These are phyloP conservation scores for Monosporascus sp. DNA, from an alignment of 2,329 filamentous ascomycete genomes.

Conservation along the genomic window DNA sequence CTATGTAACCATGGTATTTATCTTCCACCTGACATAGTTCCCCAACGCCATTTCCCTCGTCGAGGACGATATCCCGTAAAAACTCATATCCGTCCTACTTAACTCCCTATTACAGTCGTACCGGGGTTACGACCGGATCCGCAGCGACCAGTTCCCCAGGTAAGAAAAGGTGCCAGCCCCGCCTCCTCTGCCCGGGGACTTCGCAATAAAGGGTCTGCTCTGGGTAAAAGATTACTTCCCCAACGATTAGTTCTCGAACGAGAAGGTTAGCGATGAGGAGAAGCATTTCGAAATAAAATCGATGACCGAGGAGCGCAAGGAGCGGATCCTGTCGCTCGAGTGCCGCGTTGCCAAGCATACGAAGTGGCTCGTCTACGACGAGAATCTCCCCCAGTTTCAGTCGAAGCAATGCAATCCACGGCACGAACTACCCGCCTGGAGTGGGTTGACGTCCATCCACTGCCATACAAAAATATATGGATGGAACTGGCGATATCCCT, in stretches of 20 bases:
- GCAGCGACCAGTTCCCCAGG: constrained; percentile 40
- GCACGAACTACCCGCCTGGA: too few species aligned
- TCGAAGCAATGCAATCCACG: too few species aligned
- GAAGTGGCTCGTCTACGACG: constrained; percentile 43
- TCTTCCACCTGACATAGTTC: constrained; percentile 39
- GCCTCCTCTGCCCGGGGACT: constrained; percentile 64
- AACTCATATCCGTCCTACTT: constrained; percentile 34
- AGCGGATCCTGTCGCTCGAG: constrained; percentile 55
- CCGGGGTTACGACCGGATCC: constrained; percentile 29
- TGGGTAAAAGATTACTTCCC: constrained; percentile 58
- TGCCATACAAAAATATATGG: too few species aligned
- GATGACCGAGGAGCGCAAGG: constrained; percentile 50
- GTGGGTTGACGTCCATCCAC: too few species aligned
- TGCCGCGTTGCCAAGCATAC: constrained; percentile 36
- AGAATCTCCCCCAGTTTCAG: constrained; percentile 30
- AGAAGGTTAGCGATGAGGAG: constrained; percentile 62
- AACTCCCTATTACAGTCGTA: constrained; percentile 31
- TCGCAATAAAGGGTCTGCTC: constrained; percentile 56
- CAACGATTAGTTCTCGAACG: constrained; percentile 49
- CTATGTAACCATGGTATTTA: constrained; percentile 57
- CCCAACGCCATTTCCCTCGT: constrained; percentile 38
- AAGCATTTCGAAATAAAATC: constrained; percentile 57
- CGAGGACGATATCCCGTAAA: constrained; percentile 47
- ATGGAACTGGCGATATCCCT: too few species aligned
- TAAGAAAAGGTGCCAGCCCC: constrained; percentile 36